Conservation (phyloP, 179 eudicot genomes). For the Spinacia oleracea region DNA sequence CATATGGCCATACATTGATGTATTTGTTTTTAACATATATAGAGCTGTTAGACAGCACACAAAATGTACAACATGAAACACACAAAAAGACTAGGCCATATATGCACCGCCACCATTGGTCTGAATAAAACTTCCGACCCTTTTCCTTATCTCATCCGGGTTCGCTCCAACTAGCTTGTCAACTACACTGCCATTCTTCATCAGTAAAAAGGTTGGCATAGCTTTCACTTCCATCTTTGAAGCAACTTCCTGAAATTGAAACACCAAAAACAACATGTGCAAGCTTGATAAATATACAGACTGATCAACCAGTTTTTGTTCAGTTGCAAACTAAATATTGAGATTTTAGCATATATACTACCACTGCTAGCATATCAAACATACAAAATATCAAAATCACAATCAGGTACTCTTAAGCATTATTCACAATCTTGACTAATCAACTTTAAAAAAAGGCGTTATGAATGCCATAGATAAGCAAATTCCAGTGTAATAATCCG, state of each 20-base stretch:
- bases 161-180: constrained; percentile 74
- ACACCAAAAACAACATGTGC: background rate
- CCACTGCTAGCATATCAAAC: background rate
- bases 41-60: no score
- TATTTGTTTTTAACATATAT: background rate
- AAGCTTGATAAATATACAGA: background rate
- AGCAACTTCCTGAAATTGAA: constrained; percentile 67
- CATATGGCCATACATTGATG: background rate
- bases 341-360: background rate
- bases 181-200: constrained; percentile 50
- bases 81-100: constrained; percentile 33
- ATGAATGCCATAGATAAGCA: background rate
- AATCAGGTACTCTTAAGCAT: background rate
- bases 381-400: background rate
- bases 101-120: constrained; percentile 33
- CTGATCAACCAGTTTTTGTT: background rate
- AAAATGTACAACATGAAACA: background rate
- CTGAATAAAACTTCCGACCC: constrained; percentile 44
- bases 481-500: no score
- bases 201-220: constrained; percentile 72
- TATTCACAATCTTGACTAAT: background rate
- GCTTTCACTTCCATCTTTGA: constrained; percentile 60
- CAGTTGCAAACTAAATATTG: background rate
- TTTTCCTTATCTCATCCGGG: constrained; percentile 63
- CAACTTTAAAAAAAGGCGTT: background rate